These are phyloP conservation scores for Salvia sclarea DNA, from an alignment of 305 asterid species.

Conservation along the genomic window DNA sequence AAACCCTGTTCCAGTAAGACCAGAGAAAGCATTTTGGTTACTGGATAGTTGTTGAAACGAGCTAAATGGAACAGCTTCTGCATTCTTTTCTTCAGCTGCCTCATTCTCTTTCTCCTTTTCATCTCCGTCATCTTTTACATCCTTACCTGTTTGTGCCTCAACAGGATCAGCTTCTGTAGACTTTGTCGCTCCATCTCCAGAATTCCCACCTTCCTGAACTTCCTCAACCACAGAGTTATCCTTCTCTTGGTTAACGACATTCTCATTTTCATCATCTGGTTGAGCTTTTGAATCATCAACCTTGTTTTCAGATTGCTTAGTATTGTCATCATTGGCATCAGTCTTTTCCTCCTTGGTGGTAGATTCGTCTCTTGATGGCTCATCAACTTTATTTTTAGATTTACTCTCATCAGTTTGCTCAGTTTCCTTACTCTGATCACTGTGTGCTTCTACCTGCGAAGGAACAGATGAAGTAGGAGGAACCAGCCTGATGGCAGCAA, in stretches of 20 bases:
- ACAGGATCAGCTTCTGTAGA: constrained; percentile 32
- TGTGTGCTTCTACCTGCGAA: constrained; percentile 28
- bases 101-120: constrained; percentile 45
- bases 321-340: constrained; percentile 33
- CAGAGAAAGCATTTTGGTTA: constrained; percentile 88
- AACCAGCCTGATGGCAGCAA: constrained; percentile 61
- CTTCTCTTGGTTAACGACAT: constrained; percentile 28
- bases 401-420: constrained; percentile 27
- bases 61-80: constrained; percentile 57
- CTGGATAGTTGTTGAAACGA: constrained; percentile 81
- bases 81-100: constrained; percentile 44
- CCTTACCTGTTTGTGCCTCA: constrained; percentile 38
- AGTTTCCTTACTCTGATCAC: constrained; percentile 30
- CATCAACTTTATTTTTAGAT: constrained; percentile 38
- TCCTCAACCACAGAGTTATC: constrained; percentile 39
- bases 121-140: constrained; percentile 35
- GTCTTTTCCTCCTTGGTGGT: constrained; percentile 36
- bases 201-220: constrained; percentile 31
- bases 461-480: constrained; percentile 45
- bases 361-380: constrained; percentile 30
- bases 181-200: constrained; percentile 31
- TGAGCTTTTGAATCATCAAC: constrained; percentile 35
- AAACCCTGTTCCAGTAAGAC: constrained; percentile 86
- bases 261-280: constrained; percentile 33
- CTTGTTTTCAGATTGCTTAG: constrained; percentile 40